phyloP scores from a whole-genome alignment of 1,284 basidiomycete genomes.

The Rhodotorula sp. region DNA sequence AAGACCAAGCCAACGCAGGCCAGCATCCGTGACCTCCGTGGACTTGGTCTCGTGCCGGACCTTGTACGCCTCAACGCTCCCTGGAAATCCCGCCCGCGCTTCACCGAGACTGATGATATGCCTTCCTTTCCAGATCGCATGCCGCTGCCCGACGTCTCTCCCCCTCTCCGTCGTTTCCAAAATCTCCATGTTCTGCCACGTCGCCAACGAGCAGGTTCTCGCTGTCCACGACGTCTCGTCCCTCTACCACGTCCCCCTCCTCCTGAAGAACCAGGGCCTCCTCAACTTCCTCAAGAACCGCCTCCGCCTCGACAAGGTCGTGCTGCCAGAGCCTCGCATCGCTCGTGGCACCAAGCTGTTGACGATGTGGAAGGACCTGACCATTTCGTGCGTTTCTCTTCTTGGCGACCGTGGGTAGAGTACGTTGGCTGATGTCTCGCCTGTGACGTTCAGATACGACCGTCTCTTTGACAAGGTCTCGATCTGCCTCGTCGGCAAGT shows the following conservation, averaged over 20 bases:
- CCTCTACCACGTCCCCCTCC: constrained; percentile 94
- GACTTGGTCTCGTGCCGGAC: constrained; percentile 89
- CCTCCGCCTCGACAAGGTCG: constrained; percentile 66
- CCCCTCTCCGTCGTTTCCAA: constrained; percentile 85
- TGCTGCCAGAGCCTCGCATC: constrained; percentile 59
- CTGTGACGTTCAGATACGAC: constrained; percentile 59
- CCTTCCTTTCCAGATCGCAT: constrained; percentile 63
- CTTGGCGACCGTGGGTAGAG: constrained; percentile 45
- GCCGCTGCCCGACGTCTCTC: constrained; percentile 68
- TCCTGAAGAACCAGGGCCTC: constrained; percentile 89
- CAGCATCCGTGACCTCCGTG: constrained; percentile 88
- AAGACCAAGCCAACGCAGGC: constrained; percentile 99
- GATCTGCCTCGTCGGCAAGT: constrained; percentile 95
- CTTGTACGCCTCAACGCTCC: constrained; percentile 52
- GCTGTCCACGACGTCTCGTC: constrained; percentile 96
- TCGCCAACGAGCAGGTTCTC: constrained; percentile 86
- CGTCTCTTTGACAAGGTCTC: constrained; percentile 86
- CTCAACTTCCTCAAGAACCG: constrained; percentile 78
- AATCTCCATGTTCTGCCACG: constrained; percentile 99
- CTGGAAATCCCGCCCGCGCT: background rate
- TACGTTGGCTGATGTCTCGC: too few species aligned
- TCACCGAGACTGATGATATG: background rate
- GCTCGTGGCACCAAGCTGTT: constrained; percentile 67
- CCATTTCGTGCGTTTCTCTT: constrained; percentile 56
- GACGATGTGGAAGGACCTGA: constrained; percentile 78